phyloP scores from a whole-genome alignment of 345 rosid genomes.

The Syzygium jambos region DNA sequence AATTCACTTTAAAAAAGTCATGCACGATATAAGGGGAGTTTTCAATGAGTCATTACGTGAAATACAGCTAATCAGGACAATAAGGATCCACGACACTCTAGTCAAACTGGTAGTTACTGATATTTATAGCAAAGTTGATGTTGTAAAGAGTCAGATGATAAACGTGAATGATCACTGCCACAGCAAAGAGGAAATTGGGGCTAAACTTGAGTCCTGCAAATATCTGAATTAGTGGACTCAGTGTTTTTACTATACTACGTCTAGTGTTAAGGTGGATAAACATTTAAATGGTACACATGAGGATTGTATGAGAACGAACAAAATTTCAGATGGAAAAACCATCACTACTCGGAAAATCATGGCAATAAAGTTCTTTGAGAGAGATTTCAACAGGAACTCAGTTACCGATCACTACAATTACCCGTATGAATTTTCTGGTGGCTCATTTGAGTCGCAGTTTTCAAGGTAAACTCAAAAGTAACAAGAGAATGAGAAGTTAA shows the following conservation, averaged over 20 bases:
- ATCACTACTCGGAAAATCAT: background rate
- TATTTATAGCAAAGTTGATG: background rate
- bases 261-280: background rate
- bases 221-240: background rate
- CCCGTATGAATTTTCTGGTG: background rate
- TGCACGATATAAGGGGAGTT: background rate
- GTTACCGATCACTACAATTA: background rate
- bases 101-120: background rate
- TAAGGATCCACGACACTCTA: background rate
- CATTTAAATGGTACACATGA: background rate
- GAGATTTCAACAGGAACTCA: background rate
- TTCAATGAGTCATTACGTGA: background rate
- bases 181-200: background rate
- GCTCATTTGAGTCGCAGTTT: background rate
- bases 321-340: background rate
- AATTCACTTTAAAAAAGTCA: background rate
- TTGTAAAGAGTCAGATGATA: background rate
- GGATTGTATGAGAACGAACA: background rate
- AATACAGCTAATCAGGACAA: background rate
- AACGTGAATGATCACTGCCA: background rate
- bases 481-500: background rate
- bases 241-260: background rate
- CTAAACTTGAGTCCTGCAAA: background rate
- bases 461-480: background rate
- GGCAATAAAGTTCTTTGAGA: background rate